These are phyloP conservation scores for Claviceps pazoutovae DNA, from an alignment of 2,329 filamentous ascomycete species.

Conservation along the genomic window DNA sequence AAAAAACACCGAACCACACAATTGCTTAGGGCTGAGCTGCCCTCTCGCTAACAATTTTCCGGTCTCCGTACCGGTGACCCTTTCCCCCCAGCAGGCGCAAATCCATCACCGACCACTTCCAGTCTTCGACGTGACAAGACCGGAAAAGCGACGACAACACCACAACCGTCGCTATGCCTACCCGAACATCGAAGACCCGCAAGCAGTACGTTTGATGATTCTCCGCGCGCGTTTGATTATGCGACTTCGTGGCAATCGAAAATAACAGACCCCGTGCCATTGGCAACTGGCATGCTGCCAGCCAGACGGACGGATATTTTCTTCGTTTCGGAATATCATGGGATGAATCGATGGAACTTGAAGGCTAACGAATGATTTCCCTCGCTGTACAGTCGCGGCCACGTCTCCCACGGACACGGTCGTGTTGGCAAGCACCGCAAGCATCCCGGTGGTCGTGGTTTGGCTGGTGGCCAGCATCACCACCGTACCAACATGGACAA, in stretches of 20 bases:
- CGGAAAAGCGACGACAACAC: slow-evolving; percentile 31
- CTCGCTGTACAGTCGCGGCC: slow-evolving; percentile 57
- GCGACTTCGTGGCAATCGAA: slow-evolving; percentile 3
- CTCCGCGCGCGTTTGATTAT: slow-evolving; percentile 3
- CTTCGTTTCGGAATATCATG: neutral
- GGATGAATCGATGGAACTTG: neutral
- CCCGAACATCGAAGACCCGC: slow-evolving; percentile 60
- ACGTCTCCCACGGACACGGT: slow-evolving; percentile 97
- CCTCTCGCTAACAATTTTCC: slow-evolving; percentile 27
- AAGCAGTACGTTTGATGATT: slow-evolving; percentile 49
- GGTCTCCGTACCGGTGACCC: slow-evolving; percentile 12
- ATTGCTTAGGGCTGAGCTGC: slow-evolving; percentile 26
- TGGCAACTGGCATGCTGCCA: slow-evolving; percentile 13
- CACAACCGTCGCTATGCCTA: slow-evolving; percentile 51
- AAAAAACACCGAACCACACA: neutral
- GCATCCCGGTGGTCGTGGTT: slow-evolving; percentile 68
- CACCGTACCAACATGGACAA: slow-evolving; percentile 49
- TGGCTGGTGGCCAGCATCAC: slow-evolving; percentile 98
- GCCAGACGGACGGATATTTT: neutral
- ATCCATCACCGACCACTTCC: slow-evolving; percentile 25
- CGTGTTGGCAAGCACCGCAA: slow-evolving; percentile 99
- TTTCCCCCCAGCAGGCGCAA: slow-evolving; percentile 20
- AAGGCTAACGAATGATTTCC: neutral
- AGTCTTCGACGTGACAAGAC: slow-evolving; percentile 21
- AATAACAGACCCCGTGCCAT: neutral